These are phyloP conservation scores for Gossypium sturtianum DNA, from an alignment of 345 rosid genomes.

Conservation along the genomic window DNA sequence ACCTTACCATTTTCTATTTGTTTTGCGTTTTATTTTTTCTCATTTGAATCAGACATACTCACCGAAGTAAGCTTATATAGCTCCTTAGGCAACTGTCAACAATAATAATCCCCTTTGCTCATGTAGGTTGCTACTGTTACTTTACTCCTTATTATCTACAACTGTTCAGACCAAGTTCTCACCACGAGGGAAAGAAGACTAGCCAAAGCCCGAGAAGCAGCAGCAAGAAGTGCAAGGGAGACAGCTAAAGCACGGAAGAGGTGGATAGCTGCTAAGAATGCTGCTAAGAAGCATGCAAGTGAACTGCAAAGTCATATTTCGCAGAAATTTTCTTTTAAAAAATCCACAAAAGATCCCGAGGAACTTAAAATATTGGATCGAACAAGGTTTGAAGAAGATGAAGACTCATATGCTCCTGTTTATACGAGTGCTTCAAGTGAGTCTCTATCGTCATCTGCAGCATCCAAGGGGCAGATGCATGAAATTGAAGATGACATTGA, in stretches of 20 bases:
- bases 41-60: neutral
- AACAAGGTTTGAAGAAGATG: conserved; percentile 30
- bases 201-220: conserved; percentile 84
- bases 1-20: neutral
- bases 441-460: conserved; percentile 17
- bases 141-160: conserved; percentile 73
- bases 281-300: conserved; percentile 63
- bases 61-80: neutral
- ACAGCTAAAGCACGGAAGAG: conserved; percentile 66
- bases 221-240: conserved; percentile 63
- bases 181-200: conserved; percentile 64
- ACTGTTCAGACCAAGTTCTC: conserved; percentile 84
- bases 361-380: conserved; percentile 37
- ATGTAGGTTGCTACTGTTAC: conserved; percentile 69
- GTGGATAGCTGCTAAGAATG: conserved; percentile 72
- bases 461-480: conserved; percentile 31
- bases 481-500: conserved; percentile 42
- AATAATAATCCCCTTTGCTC: conserved; percentile 17
- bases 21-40: conserved; percentile 2
- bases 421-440: conserved; percentile 25
- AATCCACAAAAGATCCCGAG: conserved; percentile 22
- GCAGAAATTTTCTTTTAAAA: conserved; percentile 54
- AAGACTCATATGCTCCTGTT: conserved; percentile 32
- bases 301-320: conserved; percentile 63
- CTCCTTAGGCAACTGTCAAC: neutral